Evolutionary conservation across 2,329 filamentous ascomycete species (phyloP).

Genomic region (Aspergillus sp.): DNA sequence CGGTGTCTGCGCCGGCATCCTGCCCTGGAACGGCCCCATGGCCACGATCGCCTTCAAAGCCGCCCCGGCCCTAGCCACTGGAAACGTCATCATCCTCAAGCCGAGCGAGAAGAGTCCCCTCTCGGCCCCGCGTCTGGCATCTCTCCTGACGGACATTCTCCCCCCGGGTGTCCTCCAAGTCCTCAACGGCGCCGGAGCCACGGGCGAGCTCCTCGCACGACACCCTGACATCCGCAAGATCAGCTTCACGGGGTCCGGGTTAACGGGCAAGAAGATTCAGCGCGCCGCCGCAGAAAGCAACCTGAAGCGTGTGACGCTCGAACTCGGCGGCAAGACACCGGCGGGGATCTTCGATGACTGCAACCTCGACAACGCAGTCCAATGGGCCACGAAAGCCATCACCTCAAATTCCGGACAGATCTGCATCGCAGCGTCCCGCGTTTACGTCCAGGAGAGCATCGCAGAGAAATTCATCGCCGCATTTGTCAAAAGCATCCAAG

Average conservation of each 20-base stretch:
- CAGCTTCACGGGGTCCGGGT: constrained; percentile 33
- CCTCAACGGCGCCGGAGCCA: constrained; percentile 63
- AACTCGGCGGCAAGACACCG: constrained; percentile 30
- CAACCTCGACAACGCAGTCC: constrained; percentile 31
- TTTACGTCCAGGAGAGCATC: constrained; percentile 35
- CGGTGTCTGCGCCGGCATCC: constrained; percentile 18
- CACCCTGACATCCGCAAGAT: constrained; percentile 34
- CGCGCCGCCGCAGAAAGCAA: constrained; percentile 30
- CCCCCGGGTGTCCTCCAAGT: constrained; percentile 59
- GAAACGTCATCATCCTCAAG: constrained; percentile 68
- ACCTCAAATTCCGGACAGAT: constrained; percentile 32
- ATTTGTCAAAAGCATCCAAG: constrained; percentile 1
- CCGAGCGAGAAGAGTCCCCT: constrained; percentile 62
- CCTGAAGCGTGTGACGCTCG: constrained; percentile 35
- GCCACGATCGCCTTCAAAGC: constrained; percentile 4
- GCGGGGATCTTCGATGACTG: constrained; percentile 35
- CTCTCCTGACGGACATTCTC: constrained; percentile 53
- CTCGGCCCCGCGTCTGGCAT: constrained; percentile 47
- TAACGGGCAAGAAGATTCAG: constrained; percentile 30
- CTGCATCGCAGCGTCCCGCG: constrained; percentile 30
- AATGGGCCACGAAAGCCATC: constrained; percentile 29
- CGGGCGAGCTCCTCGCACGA: constrained; percentile 35
- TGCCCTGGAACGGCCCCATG: constrained; percentile 17
- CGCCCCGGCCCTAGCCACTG: constrained; percentile 53
- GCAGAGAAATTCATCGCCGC: not conserved